A percentile compares a stretch with the other conserved stretches of the same genome.
Conservation (phyloP, 805 yeast species). For the Wickerhamomyces xylosicus region DNA sequence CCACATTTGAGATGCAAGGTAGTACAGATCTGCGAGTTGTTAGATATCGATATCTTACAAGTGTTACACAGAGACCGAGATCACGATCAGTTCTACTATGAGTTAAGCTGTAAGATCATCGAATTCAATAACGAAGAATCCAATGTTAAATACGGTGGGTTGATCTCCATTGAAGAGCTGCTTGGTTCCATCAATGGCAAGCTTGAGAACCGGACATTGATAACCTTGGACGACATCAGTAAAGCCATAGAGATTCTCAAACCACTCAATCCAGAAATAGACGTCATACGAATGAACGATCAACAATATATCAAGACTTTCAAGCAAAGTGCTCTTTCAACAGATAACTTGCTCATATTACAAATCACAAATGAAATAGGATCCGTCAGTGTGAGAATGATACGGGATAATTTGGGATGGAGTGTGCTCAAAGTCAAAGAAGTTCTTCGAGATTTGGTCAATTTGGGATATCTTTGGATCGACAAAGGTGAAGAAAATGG, state of each 20-base stretch:
- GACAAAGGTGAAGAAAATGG: slow-evolving; percentile 32
- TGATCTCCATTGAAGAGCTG: slow-evolving; percentile 52
- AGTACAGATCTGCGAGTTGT: slow-evolving; percentile 62
- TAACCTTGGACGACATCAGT: slow-evolving; percentile 41
- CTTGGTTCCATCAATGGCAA: slow-evolving; percentile 14
- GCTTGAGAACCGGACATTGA: slow-evolving; percentile 18
- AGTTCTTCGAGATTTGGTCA: slow-evolving; percentile 69
- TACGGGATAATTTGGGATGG: slow-evolving; percentile 77
- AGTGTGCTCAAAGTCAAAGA: slow-evolving; percentile 45
- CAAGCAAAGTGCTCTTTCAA: slow-evolving; percentile 52
- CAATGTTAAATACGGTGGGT: slow-evolving; percentile 66
- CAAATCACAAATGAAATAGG: slow-evolving; percentile 76
- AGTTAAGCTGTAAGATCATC: slow-evolving; percentile 62
- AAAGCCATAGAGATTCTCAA: slow-evolving; percentile 43
- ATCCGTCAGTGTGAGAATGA: slow-evolving; percentile 49
- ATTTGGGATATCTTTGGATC: slow-evolving; percentile 79
- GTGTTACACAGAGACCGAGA: slow-evolving; percentile 22
- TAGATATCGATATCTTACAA: slow-evolving; percentile 75
- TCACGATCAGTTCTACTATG: slow-evolving; percentile 46
- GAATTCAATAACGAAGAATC: slow-evolving; percentile 66
- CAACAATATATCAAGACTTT: slow-evolving; percentile 42
- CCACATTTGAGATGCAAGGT: slow-evolving; percentile 45
- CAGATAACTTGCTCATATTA: slow-evolving; percentile 61
- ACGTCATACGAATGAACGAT: slow-evolving; percentile 43
- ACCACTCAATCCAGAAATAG: slow-evolving; percentile 63